A percentile compares a stretch with the other conserved stretches of the same genome.
Conservation (phyloP, 768 basidiomycete species). For the Imleria badia region DNA sequence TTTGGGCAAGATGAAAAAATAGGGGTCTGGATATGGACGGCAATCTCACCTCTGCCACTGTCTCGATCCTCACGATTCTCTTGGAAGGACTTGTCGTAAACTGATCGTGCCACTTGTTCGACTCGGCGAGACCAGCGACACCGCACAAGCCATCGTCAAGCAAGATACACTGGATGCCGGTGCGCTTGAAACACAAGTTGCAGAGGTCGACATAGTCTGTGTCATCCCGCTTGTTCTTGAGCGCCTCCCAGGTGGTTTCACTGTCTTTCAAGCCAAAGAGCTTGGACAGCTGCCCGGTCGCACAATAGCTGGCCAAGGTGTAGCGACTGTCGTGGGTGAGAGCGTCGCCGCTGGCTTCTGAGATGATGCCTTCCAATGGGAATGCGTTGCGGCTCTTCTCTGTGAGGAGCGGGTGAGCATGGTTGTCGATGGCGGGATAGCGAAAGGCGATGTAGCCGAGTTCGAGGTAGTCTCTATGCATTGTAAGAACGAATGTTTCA, state of each 20-base stretch:
- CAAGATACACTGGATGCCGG: conserved; percentile 65
- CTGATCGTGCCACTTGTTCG: conserved; percentile 60
- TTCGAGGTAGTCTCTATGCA: too few species aligned
- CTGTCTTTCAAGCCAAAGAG: conserved; percentile 43
- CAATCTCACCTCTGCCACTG: conserved; percentile 61
- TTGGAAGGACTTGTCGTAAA: conserved; percentile 53
- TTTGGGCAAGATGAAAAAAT: conserved; percentile 5
- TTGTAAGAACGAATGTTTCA: too few species aligned
- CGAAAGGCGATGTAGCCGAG: conserved; percentile 19
- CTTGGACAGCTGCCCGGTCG: conserved; percentile 52
- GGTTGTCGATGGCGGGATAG: conserved; percentile 73
- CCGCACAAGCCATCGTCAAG: conserved; percentile 72
- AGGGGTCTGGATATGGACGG: background rate
- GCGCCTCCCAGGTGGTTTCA: conserved; percentile 53
- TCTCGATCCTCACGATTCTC: conserved; percentile 68
- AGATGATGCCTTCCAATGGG: conserved; percentile 63
- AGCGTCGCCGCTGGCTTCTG: conserved; percentile 59
- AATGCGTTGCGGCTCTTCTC: conserved; percentile 42
- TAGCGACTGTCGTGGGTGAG: conserved; percentile 49
- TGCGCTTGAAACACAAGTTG: conserved; percentile 47
- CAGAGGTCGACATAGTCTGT: conserved; percentile 60
- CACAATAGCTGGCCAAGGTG: conserved; percentile 61
- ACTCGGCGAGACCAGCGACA: conserved; percentile 45
- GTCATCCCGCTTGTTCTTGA: conserved; percentile 47
- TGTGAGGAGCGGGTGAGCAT: conserved; percentile 69